Base-by-base conservation (phyloP, 108 stramenopile genomes). In the Hondaea fermentalgiana region DNA sequence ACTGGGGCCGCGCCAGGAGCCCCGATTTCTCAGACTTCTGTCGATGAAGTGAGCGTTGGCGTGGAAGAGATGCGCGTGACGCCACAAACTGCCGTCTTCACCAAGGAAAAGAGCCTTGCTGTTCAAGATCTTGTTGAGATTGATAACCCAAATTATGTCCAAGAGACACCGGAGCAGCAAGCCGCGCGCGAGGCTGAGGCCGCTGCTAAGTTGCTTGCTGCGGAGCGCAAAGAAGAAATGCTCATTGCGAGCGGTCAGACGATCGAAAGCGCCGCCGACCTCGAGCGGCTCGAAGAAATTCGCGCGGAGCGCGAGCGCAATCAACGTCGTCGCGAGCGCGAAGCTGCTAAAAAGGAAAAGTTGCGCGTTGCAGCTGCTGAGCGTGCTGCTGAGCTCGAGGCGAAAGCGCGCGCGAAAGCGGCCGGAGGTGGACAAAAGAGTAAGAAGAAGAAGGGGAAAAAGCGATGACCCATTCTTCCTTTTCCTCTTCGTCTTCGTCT, bases 371-470 rank as follows among this genome's bases (percentile, higher is more conserved):
- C 51, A 21, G 76, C 76, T 14, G 76, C 76, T 12, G 49, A 83
- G 76, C 76, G 76, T 45, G 76, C 76, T 25, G 76, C 45, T 12
- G 76, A 83, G 76, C 76, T 83, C 49, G 64, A 69, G 35, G 76
- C 76, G 43, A 83, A 83, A 23, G 28, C n/a, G 19, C 19, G 51
- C 19, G 76, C 76, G 10, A 69, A 69, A 23, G 35, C 42, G 14
- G 64, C 64, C 42, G 64, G 64, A 69, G 76, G 76, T 16, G 76
- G 76, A 12, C 10, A 12, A 12, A 69, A 69, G 42, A 59, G n/a
- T 59, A 83, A 83, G 76, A 83, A 83, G 51, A 83, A 83, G 23
- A 53, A 53, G 3, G 76, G 76, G 14, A 83, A 83, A 45, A 83
- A 83, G 51, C 76, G 76, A 47, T 83, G 51, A 83, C 25, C 29